phyloP scores from a whole-genome alignment of 352 stramenopile species.

The Proteromonas lacertae region DNA sequence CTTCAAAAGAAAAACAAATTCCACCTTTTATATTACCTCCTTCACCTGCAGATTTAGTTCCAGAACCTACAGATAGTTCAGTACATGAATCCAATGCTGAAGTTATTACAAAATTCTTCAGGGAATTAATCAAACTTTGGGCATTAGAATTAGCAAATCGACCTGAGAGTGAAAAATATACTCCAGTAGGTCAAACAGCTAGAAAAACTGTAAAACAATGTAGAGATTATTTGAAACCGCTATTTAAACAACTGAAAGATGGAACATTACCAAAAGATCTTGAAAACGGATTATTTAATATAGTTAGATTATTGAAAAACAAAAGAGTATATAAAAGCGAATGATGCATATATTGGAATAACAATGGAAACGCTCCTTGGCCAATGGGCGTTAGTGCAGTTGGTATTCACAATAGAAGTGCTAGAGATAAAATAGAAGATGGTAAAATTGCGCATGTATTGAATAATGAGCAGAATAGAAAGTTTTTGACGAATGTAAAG shows the following conservation, averaged over 20 bases:
- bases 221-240: conserved; percentile 85
- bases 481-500: conserved; percentile 93
- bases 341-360: conserved; percentile 86
- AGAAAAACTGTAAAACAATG: conserved; percentile 89
- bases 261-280: conserved; percentile 45
- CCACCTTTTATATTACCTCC: too few relatives aligned
- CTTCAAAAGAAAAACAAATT: too few relatives aligned
- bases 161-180: conserved; percentile 42
- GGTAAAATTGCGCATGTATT: conserved; percentile 97
- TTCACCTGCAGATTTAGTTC: too few relatives aligned
- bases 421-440: conserved; percentile 49
- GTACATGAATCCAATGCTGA: too few relatives aligned
- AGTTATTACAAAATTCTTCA: conserved; percentile 49
- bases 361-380: conserved; percentile 89
- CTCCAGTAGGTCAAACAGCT: conserved; percentile 30
- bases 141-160: conserved; percentile 44
- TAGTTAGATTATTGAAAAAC: conserved; percentile 63
- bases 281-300: conserved; percentile 21
- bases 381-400: conserved; percentile 96
- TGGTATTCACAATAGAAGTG: conserved; percentile 78
- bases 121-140: conserved; percentile 59
- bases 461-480: conserved; percentile 89
- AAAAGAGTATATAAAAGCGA: conserved; percentile 51
- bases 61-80: too few relatives aligned
- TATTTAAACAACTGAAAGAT: conserved; percentile 81